Conservation (phyloP, 2,329 filamentous ascomycete genomes). For the Fusarium zealandicum region DNA sequence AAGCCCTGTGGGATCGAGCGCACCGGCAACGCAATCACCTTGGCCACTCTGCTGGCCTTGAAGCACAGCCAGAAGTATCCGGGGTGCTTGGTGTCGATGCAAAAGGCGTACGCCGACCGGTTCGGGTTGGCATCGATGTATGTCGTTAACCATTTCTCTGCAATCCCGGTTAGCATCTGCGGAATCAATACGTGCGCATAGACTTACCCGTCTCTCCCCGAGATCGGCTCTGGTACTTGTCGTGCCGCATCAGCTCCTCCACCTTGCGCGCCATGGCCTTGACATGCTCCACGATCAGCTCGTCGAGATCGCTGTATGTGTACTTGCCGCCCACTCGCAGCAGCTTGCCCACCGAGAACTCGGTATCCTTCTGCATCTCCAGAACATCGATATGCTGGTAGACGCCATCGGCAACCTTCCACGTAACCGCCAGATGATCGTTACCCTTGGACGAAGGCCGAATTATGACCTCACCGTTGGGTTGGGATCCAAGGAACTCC, state of each 20-base stretch:
- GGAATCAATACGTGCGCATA: background rate
- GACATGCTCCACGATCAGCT: slow-evolving; percentile 95
- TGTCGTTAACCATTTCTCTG: slow-evolving; percentile 94
- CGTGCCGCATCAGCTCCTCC: slow-evolving; percentile 91
- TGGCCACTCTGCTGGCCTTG: slow-evolving; percentile 82
- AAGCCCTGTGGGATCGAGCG: slow-evolving; percentile 93
- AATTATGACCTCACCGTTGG: slow-evolving; percentile 90
- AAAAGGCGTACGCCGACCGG: slow-evolving; percentile 93
- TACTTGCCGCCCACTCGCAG: slow-evolving; percentile 88
- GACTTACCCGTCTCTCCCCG: slow-evolving; percentile 85
- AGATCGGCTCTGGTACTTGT: slow-evolving; percentile 88
- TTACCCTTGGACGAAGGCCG: slow-evolving; percentile 93
- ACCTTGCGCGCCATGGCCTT: slow-evolving; percentile 98
- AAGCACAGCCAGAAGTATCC: slow-evolving; percentile 97
- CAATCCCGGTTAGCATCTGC: slow-evolving; percentile 30
- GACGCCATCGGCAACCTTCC: slow-evolving; percentile 96
- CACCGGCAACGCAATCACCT: slow-evolving; percentile 80
- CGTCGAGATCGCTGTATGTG: slow-evolving; percentile 94
- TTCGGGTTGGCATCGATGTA: slow-evolving; percentile 97
- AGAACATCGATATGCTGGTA: slow-evolving; percentile 98
- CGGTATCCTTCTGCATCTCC: slow-evolving; percentile 95
- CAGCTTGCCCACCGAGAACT: slow-evolving; percentile 89
- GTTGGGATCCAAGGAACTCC: slow-evolving; percentile 87
- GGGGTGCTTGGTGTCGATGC: slow-evolving; percentile 87
- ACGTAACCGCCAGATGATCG: slow-evolving; percentile 94